A percentile compares a stretch with the other conserved stretches of the same genome.
Conservation (phyloP, 352 stramenopile species). For the Pythium volutum region DNA sequence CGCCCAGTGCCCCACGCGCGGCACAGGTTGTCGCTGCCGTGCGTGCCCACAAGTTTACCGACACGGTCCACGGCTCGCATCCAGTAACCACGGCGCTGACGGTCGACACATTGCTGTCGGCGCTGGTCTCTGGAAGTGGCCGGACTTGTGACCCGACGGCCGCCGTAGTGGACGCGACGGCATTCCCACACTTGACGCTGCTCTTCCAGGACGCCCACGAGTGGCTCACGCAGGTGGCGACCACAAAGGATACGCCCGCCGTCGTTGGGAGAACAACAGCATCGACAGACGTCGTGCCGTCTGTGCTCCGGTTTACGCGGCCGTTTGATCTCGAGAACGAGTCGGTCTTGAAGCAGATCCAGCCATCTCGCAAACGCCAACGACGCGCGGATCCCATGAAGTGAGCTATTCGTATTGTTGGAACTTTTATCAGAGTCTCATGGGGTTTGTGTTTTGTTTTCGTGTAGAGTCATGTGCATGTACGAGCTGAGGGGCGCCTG, state of each 20-base stretch:
- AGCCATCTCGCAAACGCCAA: not conserved
- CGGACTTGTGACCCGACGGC: not conserved
- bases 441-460: not conserved
- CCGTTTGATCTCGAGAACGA: slow-evolving; percentile 20
- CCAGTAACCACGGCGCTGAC: not conserved
- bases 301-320: not conserved
- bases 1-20: not conserved
- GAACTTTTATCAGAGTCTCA: too few species aligned
- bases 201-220: not conserved
- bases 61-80: not conserved
- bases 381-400: slow-evolving; percentile 24
- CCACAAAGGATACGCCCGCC: not conserved
- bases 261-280: not conserved
- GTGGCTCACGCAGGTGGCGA: not conserved
- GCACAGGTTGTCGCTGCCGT: not conserved
- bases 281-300: not conserved
- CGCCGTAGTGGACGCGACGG: slow-evolving; percentile 7
- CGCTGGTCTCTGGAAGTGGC: not conserved
- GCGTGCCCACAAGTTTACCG: slow-evolving; percentile 1
- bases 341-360: slow-evolving; percentile 20
- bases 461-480: slow-evolving; percentile 55
- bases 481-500: slow-evolving; percentile 75
- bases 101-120: not conserved
- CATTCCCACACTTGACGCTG: slow-evolving; percentile 11
- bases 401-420: not conserved